Base-by-base conservation (phyloP, 2,329 filamentous ascomycete genomes). In the Botrytis tulipae region DNA sequence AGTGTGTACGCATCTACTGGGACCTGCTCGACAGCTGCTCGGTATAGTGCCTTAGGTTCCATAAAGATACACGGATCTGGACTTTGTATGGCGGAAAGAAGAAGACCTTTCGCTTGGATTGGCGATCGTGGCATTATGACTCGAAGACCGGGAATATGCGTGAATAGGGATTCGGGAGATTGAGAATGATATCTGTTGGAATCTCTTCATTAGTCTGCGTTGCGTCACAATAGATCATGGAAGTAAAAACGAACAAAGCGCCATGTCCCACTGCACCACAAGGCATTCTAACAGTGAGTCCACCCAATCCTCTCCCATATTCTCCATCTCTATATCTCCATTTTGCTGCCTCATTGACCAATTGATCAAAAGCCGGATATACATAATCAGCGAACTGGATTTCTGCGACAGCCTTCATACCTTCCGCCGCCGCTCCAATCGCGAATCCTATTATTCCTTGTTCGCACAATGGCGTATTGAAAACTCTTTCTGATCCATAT, bases 391-490 rank as follows among this genome's bases (percentile, higher is more conserved):
- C 92, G 80, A 94, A 94, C 78, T 94, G 92, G 54, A 94, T 90
- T 84, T 99, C 96, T 0, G 95, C 95, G 37, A 98, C 89, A 0
- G 96, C 94, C 73, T 92, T 92, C 92, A 97, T 94, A 37, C 95
- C 95, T 84, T 97, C 92, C 10, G 93, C 93, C 0, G 95, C 95
- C 51, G 91, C 90, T 3, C 96, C 96, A 77, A 98, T 94, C 18
- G 92, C 96, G 80, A 98, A 98, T 0, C 96, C 96, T 74, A 97
- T 88, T 77, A 99, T 95, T 1, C 95, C 96, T 83, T 98, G 96
- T 82, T 99, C 96, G 48, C 92, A 93, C 77, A 99, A 84, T 0
- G 96, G 96, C 29, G 95, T 98, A 83, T 99, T 98, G 86, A 99
- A 99, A 48, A 99, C 95, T 73, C 96, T 88, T 73, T 96, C 92